phyloP scores from a whole-genome alignment of 352 stramenopile genomes.

The Phytophthora sansomeana region DNA sequence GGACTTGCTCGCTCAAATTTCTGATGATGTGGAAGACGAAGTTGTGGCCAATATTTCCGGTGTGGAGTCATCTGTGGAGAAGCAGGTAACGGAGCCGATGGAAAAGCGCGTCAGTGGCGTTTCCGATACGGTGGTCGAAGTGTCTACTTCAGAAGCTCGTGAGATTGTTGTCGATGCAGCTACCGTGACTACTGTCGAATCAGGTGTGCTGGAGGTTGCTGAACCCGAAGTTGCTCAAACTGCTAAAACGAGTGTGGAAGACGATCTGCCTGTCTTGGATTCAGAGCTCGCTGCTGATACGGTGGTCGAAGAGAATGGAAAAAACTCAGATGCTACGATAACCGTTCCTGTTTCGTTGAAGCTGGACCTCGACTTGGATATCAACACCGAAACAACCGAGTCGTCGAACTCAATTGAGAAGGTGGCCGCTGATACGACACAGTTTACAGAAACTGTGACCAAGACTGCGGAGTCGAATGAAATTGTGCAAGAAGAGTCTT shows the following conservation, averaged over 20 bases:
- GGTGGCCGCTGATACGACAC: not conserved
- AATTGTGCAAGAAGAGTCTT: not conserved
- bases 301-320: not conserved
- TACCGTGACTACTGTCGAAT: slow-evolving; percentile 2
- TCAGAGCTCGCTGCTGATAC: not conserved
- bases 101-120: not conserved
- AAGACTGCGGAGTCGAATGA: not conserved
- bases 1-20: slow-evolving; percentile 7
- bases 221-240: not conserved
- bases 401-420: slow-evolving; percentile 5
- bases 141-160: not conserved
- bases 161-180: slow-evolving; percentile 3
- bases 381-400: slow-evolving; percentile 2
- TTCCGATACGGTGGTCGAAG: not conserved
- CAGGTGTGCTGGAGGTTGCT: not conserved
- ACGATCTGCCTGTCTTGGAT: not conserved
- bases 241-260: not conserved
- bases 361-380: slow-evolving; percentile 18
- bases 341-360: slow-evolving; percentile 16
- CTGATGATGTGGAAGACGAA: slow-evolving; percentile 3
- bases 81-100: slow-evolving; percentile 3
- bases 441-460: not conserved
- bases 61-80: slow-evolving; percentile 7
- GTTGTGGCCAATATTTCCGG: not conserved
- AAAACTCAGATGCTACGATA: not conserved